Base-by-base conservation (phyloP, 768 basidiomycete species). In the Rhizopogon rudus region DNA sequence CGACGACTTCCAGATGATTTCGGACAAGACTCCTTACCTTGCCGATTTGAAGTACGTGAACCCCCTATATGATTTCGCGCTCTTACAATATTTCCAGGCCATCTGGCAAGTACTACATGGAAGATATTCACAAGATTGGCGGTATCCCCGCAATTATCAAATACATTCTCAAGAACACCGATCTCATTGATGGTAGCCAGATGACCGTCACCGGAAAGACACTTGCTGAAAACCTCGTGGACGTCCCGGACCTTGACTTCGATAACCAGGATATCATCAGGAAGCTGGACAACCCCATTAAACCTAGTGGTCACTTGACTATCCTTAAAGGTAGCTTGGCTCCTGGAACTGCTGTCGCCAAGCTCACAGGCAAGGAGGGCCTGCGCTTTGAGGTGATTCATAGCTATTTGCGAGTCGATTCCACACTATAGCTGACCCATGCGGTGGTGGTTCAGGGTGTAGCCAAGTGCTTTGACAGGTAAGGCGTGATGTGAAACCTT, bases 351-450 rank as follows among this genome's bases (percentile, higher is more conserved):
- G 87, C 92, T 29, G 93, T 98, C 17, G 91, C 93, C 14, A 98
- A 98, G 72, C 75, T 97, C 58, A 96, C 94, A 6, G 93, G 94
- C 13, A 94, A 95, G 71, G 94, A 97, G 71, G 94, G 94, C 5
- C 69, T 83, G 51, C 77, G 73, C 20, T 97, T 97, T 60, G 88
- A 91, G 77, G 89, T 88, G 44, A 43, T 73, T 56, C 57, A 49
- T 41, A 42, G 3, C 44, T 40, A 31, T 41, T 44, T 13, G n/a
- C 31, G 25, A 37, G 25, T 31, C 6, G 16, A 22, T 41, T 40
- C 22, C 37, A 14, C 29, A 44, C 39, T 35, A 53, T 61, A 29
- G 54, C 48, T 33, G 33, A 42, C 44, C 29, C 33, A 52, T 41
- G 44, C 52, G 29, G 13, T 42, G 25, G 48, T 44, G 29, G 31